Evolutionary conservation across 371 early-diverging fungal species (phyloP), one percentile per base, ranked within the genome.

Genomic region (Chytridium lagenaria): DNA sequence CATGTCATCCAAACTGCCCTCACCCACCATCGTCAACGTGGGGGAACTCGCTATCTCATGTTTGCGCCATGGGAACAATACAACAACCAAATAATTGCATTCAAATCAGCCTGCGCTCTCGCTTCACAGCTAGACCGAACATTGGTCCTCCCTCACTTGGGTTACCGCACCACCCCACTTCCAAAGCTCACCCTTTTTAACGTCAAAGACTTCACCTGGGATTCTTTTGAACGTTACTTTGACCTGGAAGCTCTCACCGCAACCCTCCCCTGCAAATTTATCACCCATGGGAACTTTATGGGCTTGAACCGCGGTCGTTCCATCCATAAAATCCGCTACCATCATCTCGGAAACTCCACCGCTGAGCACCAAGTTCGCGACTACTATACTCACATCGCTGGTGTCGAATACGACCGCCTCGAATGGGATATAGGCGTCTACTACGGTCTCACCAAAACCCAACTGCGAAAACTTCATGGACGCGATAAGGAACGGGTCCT

Each of bases 31-130:
- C 64, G 1, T 36, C 37, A 15, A 22, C 19, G 28, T 22, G 70
- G 51, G 2, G 16, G 65, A n/a, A 55, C 40, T n/a, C 72, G 68
- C 51, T 82, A 64, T 51, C 74, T 82, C 22, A 55, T 80, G 67
- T 80, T 72, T 55, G 59, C 68, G 70, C 82, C 82, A 16, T 82
- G 81, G 82, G 82, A 82, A 63, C 82, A 82, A 64, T 57, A 76
- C 3, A 79, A 79, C 65, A 81, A 80, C 67, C 82, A 82, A 61
- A 31, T 82, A 30, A 51, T 76, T 31, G 82, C 81, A 7, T 77
- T 82, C 36, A 82, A 78, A 50, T 76, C 79, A 5, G 82, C 80
- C 2, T 82, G 82, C 44, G 81, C 81, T 16, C 49, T 78, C n/a
- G 78, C 80, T 19, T 40, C 50, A 1, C 64, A 78, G 59, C 74